Evolutionary conservation across 2,329 filamentous ascomycete genomes (phyloP), one percentile per base, ranked within the genome.

Genomic region (Colletotrichum siamense): DNA sequence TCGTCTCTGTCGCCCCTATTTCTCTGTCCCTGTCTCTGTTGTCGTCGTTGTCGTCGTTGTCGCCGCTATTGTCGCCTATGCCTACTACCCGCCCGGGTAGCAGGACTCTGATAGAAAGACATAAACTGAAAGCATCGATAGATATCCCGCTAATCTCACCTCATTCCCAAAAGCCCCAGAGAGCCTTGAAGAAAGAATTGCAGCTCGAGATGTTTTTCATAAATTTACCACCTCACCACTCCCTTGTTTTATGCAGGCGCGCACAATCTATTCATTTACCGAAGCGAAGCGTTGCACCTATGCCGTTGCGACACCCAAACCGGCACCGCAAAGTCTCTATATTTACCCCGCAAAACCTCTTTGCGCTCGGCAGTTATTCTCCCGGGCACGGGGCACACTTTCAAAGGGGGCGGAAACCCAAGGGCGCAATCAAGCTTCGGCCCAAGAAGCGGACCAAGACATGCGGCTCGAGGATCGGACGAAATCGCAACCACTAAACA

Each of bases 401-500:
- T 52, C 10, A 13, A 52, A 52, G 1, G 44, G 44, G 44, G 44
- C 6, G n/a, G 44, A 10, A 49, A 7, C 32, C 32, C 13, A 18
- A 22, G 15, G 30, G 36, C 18, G 64, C 24, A 67, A 26, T 13
- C 44, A 75, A 71, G 52, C 36, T 62, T 71, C 36, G 55, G 57
- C 15, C 71, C 55, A 70, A 49, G 59, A 39, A 32, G 6, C 6
- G 28, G 59, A 32, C 66, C 30, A 26, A 44, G 32, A 52, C 62
- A 52, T 67, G 69, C 61, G 73, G 68, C 49, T 52, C 28, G 59
- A 59, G 6, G 52, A 28, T 49, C 64, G 52, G 30, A 26, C 26
- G 24, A 15, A 26, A 26, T 28, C 26, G 24, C 9, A 5, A 55
- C 28, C 24, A 4, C 26, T 18, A 49, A n/a, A 3, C 39, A 7